A percentile compares a stretch with the other conserved stretches of the same genome.
These are phyloP conservation scores for Gossypium ekmanianum DNA, from an alignment of 345 rosid species.

Conservation along the genomic window DNA sequence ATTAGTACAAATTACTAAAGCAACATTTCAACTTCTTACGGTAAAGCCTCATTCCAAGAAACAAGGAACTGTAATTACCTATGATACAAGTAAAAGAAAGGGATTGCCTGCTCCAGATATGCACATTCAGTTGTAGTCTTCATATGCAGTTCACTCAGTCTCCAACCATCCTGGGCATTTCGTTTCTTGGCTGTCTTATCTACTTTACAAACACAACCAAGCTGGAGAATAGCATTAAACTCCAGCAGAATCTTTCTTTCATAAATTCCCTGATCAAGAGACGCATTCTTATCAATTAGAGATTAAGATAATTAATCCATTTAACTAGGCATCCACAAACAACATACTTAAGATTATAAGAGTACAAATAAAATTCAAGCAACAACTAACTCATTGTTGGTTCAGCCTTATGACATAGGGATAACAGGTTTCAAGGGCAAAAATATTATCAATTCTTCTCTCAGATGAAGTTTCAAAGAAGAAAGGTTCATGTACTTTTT, in stretches of 20 bases:
- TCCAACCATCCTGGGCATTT: conserved; percentile 78
- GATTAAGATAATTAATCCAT: not conserved
- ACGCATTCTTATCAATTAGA: conserved; percentile 18
- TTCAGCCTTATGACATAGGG: not conserved
- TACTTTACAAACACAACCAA: conserved; percentile 92
- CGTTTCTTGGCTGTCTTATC: conserved; percentile 64
- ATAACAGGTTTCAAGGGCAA: conserved; percentile 9
- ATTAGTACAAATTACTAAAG: not conserved
- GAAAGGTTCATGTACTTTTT: not conserved
- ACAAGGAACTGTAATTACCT: conserved; percentile 44
- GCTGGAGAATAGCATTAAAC: conserved; percentile 73
- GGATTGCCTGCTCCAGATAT: conserved; percentile 71
- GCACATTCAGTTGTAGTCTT: conserved; percentile 86
- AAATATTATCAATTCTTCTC: not conserved
- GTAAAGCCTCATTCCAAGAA: conserved; percentile 14
- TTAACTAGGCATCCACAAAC: not conserved
- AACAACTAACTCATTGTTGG: not conserved
- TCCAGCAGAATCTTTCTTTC: conserved; percentile 76
- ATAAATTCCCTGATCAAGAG: conserved; percentile 73
- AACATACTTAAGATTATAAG: conserved; percentile 7
- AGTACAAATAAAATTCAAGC: not conserved
- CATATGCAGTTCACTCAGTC: conserved; percentile 73
- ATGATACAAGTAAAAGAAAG: conserved; percentile 80
- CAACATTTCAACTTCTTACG: not conserved
- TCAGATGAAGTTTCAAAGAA: not conserved